These are phyloP conservation scores for Aspergillus thermomutatus DNA, from an alignment of 2,329 filamentous ascomycete species.

Conservation along the genomic window DNA sequence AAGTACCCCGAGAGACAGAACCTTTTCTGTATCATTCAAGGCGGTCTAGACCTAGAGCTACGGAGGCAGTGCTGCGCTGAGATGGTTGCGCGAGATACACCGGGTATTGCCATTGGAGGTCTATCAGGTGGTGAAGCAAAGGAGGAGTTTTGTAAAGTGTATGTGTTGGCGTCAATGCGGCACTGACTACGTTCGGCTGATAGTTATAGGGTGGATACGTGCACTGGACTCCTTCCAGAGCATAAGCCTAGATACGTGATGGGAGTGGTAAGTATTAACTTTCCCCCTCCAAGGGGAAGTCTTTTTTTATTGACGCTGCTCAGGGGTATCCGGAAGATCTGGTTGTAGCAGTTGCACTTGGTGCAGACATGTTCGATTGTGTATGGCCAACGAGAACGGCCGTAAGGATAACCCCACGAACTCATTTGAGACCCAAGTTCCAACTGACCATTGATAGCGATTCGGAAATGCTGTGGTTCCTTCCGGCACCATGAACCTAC, in stretches of 20 bases:
- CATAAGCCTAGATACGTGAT: conserved; percentile 98
- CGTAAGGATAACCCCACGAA: conserved; percentile 39
- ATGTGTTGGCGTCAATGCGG: conserved; percentile 9
- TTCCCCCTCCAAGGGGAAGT: background rate
- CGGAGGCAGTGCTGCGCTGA: conserved; percentile 75
- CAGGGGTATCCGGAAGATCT: conserved; percentile 92
- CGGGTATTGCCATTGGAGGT: conserved; percentile 93
- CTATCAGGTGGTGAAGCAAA: conserved; percentile 95
- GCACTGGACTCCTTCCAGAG: conserved; percentile 79
- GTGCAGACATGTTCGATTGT: conserved; percentile 99
- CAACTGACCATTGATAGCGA: conserved; percentile 45
- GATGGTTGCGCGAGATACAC: conserved; percentile 89
- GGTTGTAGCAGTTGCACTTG: conserved; percentile 86
- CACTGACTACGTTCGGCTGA: conserved; percentile 4
- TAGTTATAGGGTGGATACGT: conserved; percentile 63
- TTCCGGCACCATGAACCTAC: conserved; percentile 77
- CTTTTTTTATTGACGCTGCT: conserved; percentile 13
- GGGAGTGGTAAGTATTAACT: conserved; percentile 66
- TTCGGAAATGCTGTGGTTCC: conserved; percentile 93
- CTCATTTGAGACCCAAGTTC: background rate
- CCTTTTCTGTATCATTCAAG: conserved; percentile 97
- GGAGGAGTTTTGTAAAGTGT: conserved; percentile 82
- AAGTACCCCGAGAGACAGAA: conserved; percentile 80
- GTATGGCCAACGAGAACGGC: conserved; percentile 97
- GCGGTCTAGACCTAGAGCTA: conserved; percentile 84